A percentile compares a stretch with the other conserved stretches of the same genome.
Evolutionary conservation across 2,329 filamentous ascomycete genomes (phyloP).

Genomic region (Fusarium sp.): DNA sequence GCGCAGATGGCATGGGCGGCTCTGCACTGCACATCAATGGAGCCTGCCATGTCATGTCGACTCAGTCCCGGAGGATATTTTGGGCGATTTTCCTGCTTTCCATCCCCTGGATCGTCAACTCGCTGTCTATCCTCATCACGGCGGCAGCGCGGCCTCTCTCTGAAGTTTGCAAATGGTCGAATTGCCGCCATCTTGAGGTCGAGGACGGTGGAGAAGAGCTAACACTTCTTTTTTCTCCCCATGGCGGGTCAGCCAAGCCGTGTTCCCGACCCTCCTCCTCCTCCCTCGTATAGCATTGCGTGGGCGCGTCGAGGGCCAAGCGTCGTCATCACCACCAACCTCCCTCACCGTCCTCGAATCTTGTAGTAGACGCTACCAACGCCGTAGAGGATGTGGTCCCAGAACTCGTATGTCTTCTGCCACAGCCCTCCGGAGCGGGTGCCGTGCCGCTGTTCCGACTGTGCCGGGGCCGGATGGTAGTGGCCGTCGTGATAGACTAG

Average conservation of each 20-base stretch:
- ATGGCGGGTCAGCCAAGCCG: conserved; percentile 20
- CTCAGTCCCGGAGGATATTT: conserved; percentile 25
- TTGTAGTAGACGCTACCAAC: conserved; percentile 54
- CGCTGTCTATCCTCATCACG: conserved; percentile 34
- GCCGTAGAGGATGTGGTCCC: conserved; percentile 54
- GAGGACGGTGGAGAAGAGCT: conserved; percentile 21
- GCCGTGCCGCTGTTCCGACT: conserved; percentile 23
- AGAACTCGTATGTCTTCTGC: conserved; percentile 51
- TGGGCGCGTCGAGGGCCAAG: conserved; percentile 1
- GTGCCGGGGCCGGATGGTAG: conserved; percentile 38
- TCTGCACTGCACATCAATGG: conserved; percentile 35
- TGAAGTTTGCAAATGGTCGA: background rate
- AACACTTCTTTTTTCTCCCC: background rate
- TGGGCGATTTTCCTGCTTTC: conserved; percentile 13
- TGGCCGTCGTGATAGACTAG: conserved; percentile 49
- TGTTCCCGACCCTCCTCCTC: background rate
- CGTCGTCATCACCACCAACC: conserved; percentile 24
- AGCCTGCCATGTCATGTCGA: conserved; percentile 16
- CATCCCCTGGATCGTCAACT: conserved; percentile 25
- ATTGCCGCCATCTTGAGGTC: conserved; percentile 1
- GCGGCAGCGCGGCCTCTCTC: conserved; percentile 6
- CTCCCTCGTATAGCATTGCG: conserved; percentile 14
- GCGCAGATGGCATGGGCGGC: conserved; percentile 31
- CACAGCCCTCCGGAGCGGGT: conserved; percentile 38
- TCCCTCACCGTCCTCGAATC: conserved; percentile 42